Conservation (phyloP, 1,139 yeast genomes). For the Debaryomyces coudertii region DNA sequence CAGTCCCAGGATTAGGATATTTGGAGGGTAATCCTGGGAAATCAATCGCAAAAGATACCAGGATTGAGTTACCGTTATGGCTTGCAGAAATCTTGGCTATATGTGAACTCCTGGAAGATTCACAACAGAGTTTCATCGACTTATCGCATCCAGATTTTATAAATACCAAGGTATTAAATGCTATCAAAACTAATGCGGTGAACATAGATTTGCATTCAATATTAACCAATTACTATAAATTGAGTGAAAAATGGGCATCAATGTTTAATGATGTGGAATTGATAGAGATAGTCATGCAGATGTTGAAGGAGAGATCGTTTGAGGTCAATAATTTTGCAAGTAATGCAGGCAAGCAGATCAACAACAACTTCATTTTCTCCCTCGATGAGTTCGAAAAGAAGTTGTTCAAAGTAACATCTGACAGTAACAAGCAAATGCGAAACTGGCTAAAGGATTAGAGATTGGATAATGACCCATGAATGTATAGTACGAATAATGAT, state of each 20-base stretch:
- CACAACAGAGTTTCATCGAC: constrained; percentile 63
- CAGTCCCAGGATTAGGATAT: constrained; percentile 85
- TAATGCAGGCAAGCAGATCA: constrained; percentile 49
- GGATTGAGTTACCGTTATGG: constrained; percentile 87
- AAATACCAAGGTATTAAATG: constrained; percentile 67
- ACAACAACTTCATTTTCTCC: constrained; percentile 57
- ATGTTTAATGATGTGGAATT: constrained; percentile 70
- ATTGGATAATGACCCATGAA: constrained; percentile 7
- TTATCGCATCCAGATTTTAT: constrained; percentile 71
- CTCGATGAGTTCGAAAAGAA: constrained; percentile 77
- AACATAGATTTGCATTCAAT: constrained; percentile 71
- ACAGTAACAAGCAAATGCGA: constrained; percentile 63
- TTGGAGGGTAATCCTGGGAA: constrained; percentile 82
- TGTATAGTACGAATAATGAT: constrained; percentile 11
- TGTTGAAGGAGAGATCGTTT: constrained; percentile 66
- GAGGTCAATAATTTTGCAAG: constrained; percentile 74
- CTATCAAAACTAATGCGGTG: constrained; percentile 75
- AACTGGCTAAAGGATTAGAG: constrained; percentile 51
- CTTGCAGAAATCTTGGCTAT: constrained; percentile 77
- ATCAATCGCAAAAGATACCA: constrained; percentile 63
- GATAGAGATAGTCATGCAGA: constrained; percentile 52
- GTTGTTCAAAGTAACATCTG: constrained; percentile 61
- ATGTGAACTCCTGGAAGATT: constrained; percentile 41
- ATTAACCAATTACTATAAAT: constrained; percentile 64
- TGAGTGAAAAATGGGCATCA: constrained; percentile 75